Evolutionary conservation across 169 alveolate genomes (phyloP).

Genomic region (Cryptosporidium sp.): DNA sequence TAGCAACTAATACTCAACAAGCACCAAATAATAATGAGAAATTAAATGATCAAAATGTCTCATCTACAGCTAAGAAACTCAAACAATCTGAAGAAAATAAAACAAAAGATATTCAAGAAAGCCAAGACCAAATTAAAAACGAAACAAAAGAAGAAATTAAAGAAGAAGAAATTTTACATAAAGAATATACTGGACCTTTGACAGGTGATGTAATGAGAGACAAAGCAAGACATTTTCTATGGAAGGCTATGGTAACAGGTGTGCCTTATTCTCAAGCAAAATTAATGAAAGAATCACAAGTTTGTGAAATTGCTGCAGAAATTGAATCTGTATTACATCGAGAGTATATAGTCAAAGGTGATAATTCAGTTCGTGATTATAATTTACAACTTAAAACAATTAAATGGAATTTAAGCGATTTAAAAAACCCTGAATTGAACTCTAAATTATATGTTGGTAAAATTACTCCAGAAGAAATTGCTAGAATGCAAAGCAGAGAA

Average conservation of each 20-base stretch:
- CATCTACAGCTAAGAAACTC: slow-evolving; percentile 51
- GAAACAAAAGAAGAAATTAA: slow-evolving; percentile 15
- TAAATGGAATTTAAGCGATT: slow-evolving; percentile 90
- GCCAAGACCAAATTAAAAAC: neutral
- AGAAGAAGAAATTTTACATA: slow-evolving; percentile 69
- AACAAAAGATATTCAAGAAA: slow-evolving; percentile 54
- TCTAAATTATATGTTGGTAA: slow-evolving; percentile 86
- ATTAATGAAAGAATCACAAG: slow-evolving; percentile 79
- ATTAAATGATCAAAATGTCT: slow-evolving; percentile 78
- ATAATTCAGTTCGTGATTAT: slow-evolving; percentile 82
- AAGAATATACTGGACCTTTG: slow-evolving; percentile 65
- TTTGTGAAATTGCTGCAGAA: slow-evolving; percentile 82
- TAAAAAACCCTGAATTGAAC: slow-evolving; percentile 90
- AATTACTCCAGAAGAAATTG: slow-evolving; percentile 85
- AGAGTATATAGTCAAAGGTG: slow-evolving; percentile 77
- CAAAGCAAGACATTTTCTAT: slow-evolving; percentile 78
- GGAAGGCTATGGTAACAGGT: slow-evolving; percentile 74
- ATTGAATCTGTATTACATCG: slow-evolving; percentile 82
- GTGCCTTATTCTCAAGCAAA: slow-evolving; percentile 80
- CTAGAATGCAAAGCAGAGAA: slow-evolving; percentile 91
- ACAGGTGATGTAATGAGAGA: slow-evolving; percentile 79
- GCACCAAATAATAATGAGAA: slow-evolving; percentile 71
- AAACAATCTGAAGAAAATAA: slow-evolving; percentile 52
- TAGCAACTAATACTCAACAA: neutral
- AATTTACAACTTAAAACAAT: slow-evolving; percentile 88